Evolutionary conservation across 305 asterid species (phyloP), one percentile per base, ranked within the genome.

Genomic region (Ajuga reptans): DNA sequence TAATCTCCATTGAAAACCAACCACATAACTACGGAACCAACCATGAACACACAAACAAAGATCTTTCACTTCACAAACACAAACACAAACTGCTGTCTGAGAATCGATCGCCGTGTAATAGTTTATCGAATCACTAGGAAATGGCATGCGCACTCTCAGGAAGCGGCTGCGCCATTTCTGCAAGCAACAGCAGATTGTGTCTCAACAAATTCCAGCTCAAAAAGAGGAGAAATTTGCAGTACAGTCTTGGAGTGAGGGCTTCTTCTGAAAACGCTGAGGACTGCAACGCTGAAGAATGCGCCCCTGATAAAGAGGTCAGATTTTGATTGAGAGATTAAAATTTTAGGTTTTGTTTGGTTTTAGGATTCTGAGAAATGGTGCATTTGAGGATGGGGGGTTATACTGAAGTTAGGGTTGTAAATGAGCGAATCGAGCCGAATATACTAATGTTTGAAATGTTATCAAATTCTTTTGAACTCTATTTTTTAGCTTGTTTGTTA

Each of bases 241-340:
- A 71, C 61, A 16, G 50, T 3, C 17, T 83, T 64, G 77, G 66
- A 71, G 59, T 77, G 33, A 76, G 81, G 74, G 88, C 85, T 73
- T 67, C 92, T 76, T 49, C 91, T n/a, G 89, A 83, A 42, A 81
- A 65, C 0, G 76, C 77, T 5, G 83, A 80, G 0, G 97, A 90
- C 14, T 90, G 98, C 83, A 90, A 90, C 59, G 66, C 74, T 17
- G 98, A 92, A 69, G 97, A 92, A 82, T 90, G 97, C 72, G 98
- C 96, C 17, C 97, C 96, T 1, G 96, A 92, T 33, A 92, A 92
- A 77, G 98, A 92, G 98, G 98, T 91, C 16, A 18, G 12, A 1
- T 36, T 66, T 37, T n/a, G 36, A 11, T 17, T 17, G 36, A 12
- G n/a, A 36, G 37, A 51, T 15, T 6, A 42, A 17, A 43, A 55